Base-by-base conservation (phyloP, 306 rosid species). In the Pyrus pyrifolia region DNA sequence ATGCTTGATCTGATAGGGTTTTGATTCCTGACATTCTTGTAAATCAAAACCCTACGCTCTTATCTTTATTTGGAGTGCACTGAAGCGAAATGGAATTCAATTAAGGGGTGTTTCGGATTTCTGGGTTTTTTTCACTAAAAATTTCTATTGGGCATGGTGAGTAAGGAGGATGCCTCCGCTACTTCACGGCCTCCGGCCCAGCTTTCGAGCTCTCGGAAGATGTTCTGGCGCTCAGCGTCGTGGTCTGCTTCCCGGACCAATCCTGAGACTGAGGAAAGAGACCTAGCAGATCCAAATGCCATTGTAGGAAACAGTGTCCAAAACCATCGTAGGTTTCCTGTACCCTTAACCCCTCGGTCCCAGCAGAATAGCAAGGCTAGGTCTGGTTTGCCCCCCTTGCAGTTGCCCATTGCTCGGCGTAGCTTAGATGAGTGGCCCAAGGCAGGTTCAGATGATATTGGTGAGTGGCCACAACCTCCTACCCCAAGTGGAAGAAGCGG, bases 341-440 rank as follows among this genome's bases (percentile, higher is more conserved):
- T 87, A 8, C 96, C 96, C 0, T 76, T 96, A 60, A 96, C 98
- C 49, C 99, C 99, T 5, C 85, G 99, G 42, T 93, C 98, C 69
- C 99, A 96, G 83, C 98, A 96, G 63, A 90, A 73, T 73, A 85
- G 90, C 78, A 96, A 96, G 88, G 94, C 93, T 25, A 75, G 98
- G 80, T 93, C 94, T 33, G 84, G 92, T 79, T 79, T 93, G 81
- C 98, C 99, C 4, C 99, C 97, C 8, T 82, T 96, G 69, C 98
- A 92, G 12, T 78, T 96, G 21, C 88, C 98, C n/a, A 89, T 96
- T 73, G 97, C 99, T 78, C 90, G 94, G 49, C 86, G 96, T 79
- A 96, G 98, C 87, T 82, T 96, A 68, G 98, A 96, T 10, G 99
- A 96, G 87, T 96, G 99, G 99, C 99, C 99, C 13, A 91, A 87